These are phyloP conservation scores for Fraxinus cuspidata DNA, from an alignment of 257 asterid genomes.

Conservation along the genomic window DNA sequence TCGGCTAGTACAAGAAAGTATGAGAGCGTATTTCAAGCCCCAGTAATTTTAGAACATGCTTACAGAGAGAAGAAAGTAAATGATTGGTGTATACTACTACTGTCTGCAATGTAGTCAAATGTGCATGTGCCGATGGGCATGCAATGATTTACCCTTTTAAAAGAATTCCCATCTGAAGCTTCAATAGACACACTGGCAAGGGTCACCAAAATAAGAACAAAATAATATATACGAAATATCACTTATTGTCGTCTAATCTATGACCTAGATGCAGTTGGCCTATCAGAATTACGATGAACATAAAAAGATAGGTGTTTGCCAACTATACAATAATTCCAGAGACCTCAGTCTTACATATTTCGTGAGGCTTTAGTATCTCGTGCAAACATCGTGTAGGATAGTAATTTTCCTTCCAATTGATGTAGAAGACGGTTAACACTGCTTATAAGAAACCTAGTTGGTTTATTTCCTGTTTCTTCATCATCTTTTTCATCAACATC, in stretches of 20 bases:
- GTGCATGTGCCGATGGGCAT: slow-evolving; percentile 9
- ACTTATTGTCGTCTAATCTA: background rate
- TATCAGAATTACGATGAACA: background rate
- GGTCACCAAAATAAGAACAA: slow-evolving; percentile 4
- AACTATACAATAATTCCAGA: background rate
- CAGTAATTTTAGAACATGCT: background rate
- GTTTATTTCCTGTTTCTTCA: slow-evolving; percentile 49
- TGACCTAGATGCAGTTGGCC: background rate
- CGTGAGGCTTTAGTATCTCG: slow-evolving; percentile 95
- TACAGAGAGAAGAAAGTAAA: background rate
- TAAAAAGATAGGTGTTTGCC: background rate
- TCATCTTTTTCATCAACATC: slow-evolving; percentile 39
- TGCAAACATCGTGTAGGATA: slow-evolving; percentile 93
- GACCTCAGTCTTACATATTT: slow-evolving; percentile 58
- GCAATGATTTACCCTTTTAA: background rate
- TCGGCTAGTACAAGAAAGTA: background rate
- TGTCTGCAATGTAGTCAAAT: background rate
- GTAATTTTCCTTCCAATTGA: slow-evolving; percentile 84
- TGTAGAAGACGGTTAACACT: slow-evolving; percentile 62
- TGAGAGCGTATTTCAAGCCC: background rate
- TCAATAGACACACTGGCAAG: slow-evolving; percentile 12
- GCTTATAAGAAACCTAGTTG: slow-evolving; percentile 59
- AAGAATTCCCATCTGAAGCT: slow-evolving; percentile 14
- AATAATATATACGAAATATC: background rate
- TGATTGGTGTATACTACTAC: background rate